Evolutionary conservation across 257 asterid genomes (phyloP).

Genomic region (Euphrasia confusa): DNA sequence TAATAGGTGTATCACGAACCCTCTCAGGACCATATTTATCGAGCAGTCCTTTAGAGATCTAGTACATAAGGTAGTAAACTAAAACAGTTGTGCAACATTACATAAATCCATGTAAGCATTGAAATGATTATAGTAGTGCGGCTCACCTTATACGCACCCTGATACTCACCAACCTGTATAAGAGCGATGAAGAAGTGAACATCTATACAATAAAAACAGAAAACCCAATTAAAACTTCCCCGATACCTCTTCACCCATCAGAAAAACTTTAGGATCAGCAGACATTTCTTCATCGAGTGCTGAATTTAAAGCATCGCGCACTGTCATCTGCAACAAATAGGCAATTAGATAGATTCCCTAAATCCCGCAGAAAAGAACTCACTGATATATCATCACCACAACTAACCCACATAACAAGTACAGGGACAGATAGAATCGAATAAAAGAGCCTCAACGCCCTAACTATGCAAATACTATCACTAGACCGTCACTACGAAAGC

Average conservation of each 20-base stretch:
- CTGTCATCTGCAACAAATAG: slow-evolving; percentile 62
- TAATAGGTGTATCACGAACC: slow-evolving; percentile 88
- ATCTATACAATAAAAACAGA: slow-evolving; percentile 10
- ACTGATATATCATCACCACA: not conserved
- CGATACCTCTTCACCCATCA: slow-evolving; percentile 95
- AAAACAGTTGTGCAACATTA: not conserved
- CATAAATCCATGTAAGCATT: not conserved
- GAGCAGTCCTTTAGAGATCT: slow-evolving; percentile 88
- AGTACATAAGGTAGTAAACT: slow-evolving; percentile 6
- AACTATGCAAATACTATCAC: not conserved
- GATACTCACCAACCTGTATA: slow-evolving; percentile 92
- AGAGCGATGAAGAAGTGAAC: slow-evolving; percentile 23
- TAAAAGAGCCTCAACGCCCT: no score
- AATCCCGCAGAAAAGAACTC: no score
- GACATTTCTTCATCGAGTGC: slow-evolving; percentile 97
- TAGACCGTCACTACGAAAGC: not conserved
- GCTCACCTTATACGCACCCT: slow-evolving; percentile 95
- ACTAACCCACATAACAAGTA: slow-evolving; percentile 9
- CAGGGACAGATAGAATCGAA: not conserved
- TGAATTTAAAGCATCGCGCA: slow-evolving; percentile 89
- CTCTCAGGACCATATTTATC: slow-evolving; percentile 90
- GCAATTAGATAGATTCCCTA: not conserved
- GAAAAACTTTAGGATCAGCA: slow-evolving; percentile 80
- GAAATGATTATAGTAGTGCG: slow-evolving; percentile 2
- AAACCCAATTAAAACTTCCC: slow-evolving; percentile 12